These are phyloP conservation scores for Epichloe gansuensis DNA, from an alignment of 2,329 filamentous ascomycete species.

Conservation along the genomic window DNA sequence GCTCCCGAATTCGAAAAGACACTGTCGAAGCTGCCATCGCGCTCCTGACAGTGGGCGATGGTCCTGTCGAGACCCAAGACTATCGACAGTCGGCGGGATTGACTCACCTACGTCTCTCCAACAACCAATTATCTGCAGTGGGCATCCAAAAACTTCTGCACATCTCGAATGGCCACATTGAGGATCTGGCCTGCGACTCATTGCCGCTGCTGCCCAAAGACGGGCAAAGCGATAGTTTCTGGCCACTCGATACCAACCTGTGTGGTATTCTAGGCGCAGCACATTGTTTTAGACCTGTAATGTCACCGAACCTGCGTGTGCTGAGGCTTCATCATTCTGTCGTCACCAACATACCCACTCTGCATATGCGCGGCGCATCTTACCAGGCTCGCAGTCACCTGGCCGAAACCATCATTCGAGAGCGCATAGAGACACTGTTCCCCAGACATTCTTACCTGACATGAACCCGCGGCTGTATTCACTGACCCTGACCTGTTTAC, in stretches of 20 bases:
- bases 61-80: slow-evolving; percentile 5
- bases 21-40: slow-evolving; percentile 15
- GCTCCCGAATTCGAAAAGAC: slow-evolving; percentile 14
- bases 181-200: slow-evolving; percentile 40
- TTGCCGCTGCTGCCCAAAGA: slow-evolving; percentile 19
- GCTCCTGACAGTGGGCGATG: slow-evolving; percentile 11
- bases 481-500: slow-evolving; percentile 42
- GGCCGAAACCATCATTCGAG: slow-evolving; percentile 32
- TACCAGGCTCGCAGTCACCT: slow-evolving; percentile 25
- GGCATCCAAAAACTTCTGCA: slow-evolving; percentile 33
- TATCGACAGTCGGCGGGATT: slow-evolving; percentile 20
- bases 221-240: slow-evolving; percentile 8
- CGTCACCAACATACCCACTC: slow-evolving; percentile 40
- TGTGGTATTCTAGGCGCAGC: slow-evolving; percentile 32
- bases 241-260: slow-evolving; percentile 22
- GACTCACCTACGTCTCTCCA: slow-evolving; percentile 43
- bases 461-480: slow-evolving; percentile 43
- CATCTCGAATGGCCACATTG: slow-evolving; percentile 31
- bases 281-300: slow-evolving; percentile 38
- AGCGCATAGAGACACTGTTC: slow-evolving; percentile 34
- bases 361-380: slow-evolving; percentile 27
- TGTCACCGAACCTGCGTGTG: slow-evolving; percentile 39
- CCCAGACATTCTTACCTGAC: slow-evolving; percentile 37
- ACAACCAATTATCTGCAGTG: slow-evolving; percentile 33
- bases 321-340: slow-evolving; percentile 48